Evolutionary conservation across 2,329 filamentous ascomycete genomes (phyloP).

Genomic region (Metarhizium guizhouense): DNA sequence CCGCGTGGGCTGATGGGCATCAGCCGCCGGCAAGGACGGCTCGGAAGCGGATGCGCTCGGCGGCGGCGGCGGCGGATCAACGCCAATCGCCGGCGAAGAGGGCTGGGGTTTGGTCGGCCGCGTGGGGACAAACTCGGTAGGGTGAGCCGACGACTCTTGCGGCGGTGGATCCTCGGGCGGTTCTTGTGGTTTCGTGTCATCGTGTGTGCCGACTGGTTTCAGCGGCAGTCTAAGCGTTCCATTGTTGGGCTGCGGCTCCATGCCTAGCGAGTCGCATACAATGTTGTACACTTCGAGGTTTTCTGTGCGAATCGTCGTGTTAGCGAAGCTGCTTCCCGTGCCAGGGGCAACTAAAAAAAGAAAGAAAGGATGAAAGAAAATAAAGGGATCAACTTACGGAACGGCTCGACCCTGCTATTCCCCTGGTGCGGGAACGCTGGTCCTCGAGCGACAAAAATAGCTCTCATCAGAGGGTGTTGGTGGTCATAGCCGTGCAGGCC

Average conservation of each 20-base stretch:
- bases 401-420: slow-evolving; percentile 69
- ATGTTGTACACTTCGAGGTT: slow-evolving; percentile 95
- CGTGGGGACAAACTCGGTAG: not conserved
- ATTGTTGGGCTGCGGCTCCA: slow-evolving; percentile 72
- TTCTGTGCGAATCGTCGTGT: slow-evolving; percentile 42
- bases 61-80: not conserved
- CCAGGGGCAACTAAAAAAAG: not conserved
- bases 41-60: too few species aligned
- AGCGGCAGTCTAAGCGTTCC: slow-evolving; percentile 72
- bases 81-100: not conserved
- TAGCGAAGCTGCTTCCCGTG: not conserved
- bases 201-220: slow-evolving; percentile 53
- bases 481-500: slow-evolving; percentile 95
- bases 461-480: slow-evolving; percentile 88
- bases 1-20: not conserved
- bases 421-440: slow-evolving; percentile 83
- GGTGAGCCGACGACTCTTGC: not conserved
- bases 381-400: slow-evolving; percentile 54
- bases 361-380: too few species aligned
- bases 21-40: not conserved
- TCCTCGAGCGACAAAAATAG: slow-evolving; percentile 86
- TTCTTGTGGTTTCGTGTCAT: slow-evolving; percentile 35
- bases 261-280: slow-evolving; percentile 75
- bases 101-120: slow-evolving; percentile 5
- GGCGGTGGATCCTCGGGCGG: slow-evolving; percentile 42